Base-by-base conservation (phyloP, 176 grass and related monocot genomes). In the Themeda triandra region DNA sequence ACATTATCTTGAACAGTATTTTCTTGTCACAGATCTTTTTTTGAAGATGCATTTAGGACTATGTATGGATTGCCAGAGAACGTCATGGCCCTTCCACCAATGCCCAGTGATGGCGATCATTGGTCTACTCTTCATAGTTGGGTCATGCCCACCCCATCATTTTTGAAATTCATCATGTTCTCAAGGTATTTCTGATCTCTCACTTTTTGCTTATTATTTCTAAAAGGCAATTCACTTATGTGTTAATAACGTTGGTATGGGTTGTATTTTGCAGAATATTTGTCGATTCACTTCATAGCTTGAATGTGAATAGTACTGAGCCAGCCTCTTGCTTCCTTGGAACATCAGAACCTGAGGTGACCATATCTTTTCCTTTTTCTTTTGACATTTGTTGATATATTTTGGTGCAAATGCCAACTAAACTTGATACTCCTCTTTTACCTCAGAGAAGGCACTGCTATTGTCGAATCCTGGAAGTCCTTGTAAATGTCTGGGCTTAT, bases 401-500 rank as follows among this genome's bases (percentile, higher is more conserved):
- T 80, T 79, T 69, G 42, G 42, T 74, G 24, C 30, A 80, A 29
- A 86, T 78, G 37, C 14, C 44, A 70, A 73, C 21, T 88, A n/a
- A 83, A 56, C 28, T 71, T 21, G 63, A 14, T 69, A 18, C 62
- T 51, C 58, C 19, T 86, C 29, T 49, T 77, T 85, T 86, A 85
- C 36, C 54, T 77, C 93, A 98, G 96, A 99, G 89, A 99, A 96
- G 77, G 54, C 89, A 99, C 54, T 99, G 96, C 84, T 99, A 99
- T 81, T 99, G 93, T 86, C 96, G 93, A 82, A 79, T 99, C 13
- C 66, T 99, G 33, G 96, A 96, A 87, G 37, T 94, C 79, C 89
- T 99, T 77, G 89, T 99, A 63, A 99, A 99, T 79, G 85, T 99
- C 39, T 99, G 96, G 96, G 96, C 93, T 67, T 99, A 99, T 85